Evolutionary conservation across 768 basidiomycete species (phyloP), one percentile per base, ranked within the genome.

Genomic region (Trametes elegans): DNA sequence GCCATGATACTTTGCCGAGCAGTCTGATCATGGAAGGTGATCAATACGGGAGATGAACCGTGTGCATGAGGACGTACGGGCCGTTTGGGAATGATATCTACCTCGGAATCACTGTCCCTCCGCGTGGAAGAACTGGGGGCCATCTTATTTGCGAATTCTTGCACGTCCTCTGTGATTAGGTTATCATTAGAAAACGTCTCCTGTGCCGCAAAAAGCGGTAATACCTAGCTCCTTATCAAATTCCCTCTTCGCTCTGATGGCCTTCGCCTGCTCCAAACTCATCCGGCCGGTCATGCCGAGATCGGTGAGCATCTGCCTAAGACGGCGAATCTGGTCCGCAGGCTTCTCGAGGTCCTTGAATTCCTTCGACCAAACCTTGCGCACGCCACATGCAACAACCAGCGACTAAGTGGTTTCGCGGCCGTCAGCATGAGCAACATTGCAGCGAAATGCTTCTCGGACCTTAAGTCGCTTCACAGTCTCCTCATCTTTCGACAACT

Each of bases 251-350:
- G 76, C 81, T 57, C 79, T 87, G 62, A 95, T 87, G 3, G 75
- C 72, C 62, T 82, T 89, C 4, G 93, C 93, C 70, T 94, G 87
- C 49, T 90, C 91, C 64, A 91, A 62, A 57, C 83, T 93, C 64
- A 85, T 74, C 21, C 86, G 79, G 1, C 89, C 88, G 0, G 75
- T 80, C 90, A 94, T 95, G 1, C 92, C 92, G 27, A 93, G 75
- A 4, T 85, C 87, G 23, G 73, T 64, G 7, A 93, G 75, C 11
- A 88, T 84, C 53, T 79, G 73, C 52, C 80, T 83, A 29, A 93
- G 75, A 35, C 79, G 82, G 46, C 72, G 71, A 28, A 91, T 85
- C 63, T 92, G 88, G 43, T 83, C 79, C 2, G 74, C 75, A 0
- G 84, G 76, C 8, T 72, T 74, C 38, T 81, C 78, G 34, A 82